Conservation (phyloP, 768 basidiomycete species). For the Mrakia gelida region DNA sequence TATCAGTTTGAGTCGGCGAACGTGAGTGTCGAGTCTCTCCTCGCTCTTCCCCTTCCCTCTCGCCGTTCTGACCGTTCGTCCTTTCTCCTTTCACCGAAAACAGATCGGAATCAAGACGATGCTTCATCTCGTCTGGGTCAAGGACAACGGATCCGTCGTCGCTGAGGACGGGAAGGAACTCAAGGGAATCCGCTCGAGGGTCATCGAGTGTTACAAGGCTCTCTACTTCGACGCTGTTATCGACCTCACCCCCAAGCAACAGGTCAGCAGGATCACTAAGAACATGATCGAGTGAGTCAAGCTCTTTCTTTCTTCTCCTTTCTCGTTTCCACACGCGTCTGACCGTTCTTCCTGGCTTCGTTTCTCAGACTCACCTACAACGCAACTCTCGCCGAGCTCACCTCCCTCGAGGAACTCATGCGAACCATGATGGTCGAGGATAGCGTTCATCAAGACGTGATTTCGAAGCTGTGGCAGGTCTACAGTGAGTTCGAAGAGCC, state of each 20-base stretch:
- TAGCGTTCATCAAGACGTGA: slow-evolving; percentile 75
- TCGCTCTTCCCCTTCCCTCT: no score
- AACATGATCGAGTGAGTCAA: slow-evolving; percentile 84
- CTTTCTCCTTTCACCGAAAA: neutral
- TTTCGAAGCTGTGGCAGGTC: slow-evolving; percentile 89
- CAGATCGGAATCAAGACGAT: slow-evolving; percentile 89
- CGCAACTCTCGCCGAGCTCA: slow-evolving; percentile 89
- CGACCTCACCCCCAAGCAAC: slow-evolving; percentile 70
- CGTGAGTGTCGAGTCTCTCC: slow-evolving; percentile 46
- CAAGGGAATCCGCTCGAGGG: slow-evolving; percentile 77
- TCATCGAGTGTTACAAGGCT: slow-evolving; percentile 80
- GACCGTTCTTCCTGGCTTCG: neutral
- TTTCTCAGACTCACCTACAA: slow-evolving; percentile 72
- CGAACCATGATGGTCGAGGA: slow-evolving; percentile 89
- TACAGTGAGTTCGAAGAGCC: slow-evolving; percentile 61
- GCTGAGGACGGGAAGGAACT: slow-evolving; percentile 61
- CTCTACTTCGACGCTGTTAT: slow-evolving; percentile 83
- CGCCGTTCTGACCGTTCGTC: no score
- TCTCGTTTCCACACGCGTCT: neutral
- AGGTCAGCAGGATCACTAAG: slow-evolving; percentile 86
- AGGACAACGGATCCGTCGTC: slow-evolving; percentile 80
- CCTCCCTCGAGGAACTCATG: slow-evolving; percentile 94
- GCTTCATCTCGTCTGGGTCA: slow-evolving; percentile 95
- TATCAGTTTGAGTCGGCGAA: slow-evolving; percentile 76
- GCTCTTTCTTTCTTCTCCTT: slow-evolving; percentile 35